Evolutionary conservation across 2,329 filamentous ascomycete genomes (phyloP).

Genomic region (Penicillium sp.): DNA sequence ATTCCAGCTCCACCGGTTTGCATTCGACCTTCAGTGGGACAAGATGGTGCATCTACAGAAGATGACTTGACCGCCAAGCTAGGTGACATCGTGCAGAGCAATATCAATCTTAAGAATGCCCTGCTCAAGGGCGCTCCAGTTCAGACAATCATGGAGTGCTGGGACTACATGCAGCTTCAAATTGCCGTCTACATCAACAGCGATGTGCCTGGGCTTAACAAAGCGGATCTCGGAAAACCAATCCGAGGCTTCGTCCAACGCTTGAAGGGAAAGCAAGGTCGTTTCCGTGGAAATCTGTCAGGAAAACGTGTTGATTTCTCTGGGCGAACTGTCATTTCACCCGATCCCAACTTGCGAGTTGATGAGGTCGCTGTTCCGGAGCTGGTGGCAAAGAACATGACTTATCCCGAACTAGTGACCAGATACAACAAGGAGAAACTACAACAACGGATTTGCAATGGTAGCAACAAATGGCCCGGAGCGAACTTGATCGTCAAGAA

Average conservation of each 20-base stretch:
- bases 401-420: conserved; percentile 87
- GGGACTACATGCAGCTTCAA: conserved; percentile 94
- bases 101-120: conserved; percentile 78
- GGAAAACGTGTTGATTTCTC: conserved; percentile 99
- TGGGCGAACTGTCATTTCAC: conserved; percentile 93
- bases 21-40: conserved; percentile 88
- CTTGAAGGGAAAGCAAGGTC: conserved; percentile 93
- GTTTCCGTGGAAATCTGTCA: conserved; percentile 93
- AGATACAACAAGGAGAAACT: conserved; percentile 83
- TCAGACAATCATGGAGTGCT: conserved; percentile 92
- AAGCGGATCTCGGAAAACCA: conserved; percentile 79
- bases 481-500: conserved; percentile 79
- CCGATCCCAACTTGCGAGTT: conserved; percentile 89
- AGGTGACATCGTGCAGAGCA: conserved; percentile 93
- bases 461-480: conserved; percentile 77
- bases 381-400: conserved; percentile 92
- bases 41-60: conserved; percentile 90
- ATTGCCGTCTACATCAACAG: conserved; percentile 98
- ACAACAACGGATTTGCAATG: conserved; percentile 69
- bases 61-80: conserved; percentile 96
- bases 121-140: conserved; percentile 80
- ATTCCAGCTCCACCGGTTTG: conserved; percentile 91
- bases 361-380: conserved; percentile 90
- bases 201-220: conserved; percentile 87
- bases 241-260: conserved; percentile 94